Conservation (phyloP, 2,329 filamentous ascomycete genomes). For the Lachnellula cervina region DNA sequence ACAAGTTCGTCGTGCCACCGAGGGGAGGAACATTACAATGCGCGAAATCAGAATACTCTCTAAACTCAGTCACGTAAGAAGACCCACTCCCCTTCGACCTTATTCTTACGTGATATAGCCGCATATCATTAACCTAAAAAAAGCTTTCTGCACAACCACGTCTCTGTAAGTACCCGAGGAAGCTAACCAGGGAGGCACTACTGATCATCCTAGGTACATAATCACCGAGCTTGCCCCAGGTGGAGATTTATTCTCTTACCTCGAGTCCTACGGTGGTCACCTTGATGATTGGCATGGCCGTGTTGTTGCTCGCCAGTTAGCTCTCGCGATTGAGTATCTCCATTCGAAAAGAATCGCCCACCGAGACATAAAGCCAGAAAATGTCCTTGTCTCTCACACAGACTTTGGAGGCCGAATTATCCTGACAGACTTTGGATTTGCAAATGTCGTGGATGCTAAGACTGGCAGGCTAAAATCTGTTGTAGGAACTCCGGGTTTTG, state of each 20-base stretch:
- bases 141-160: constrained; percentile 45
- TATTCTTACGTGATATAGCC: constrained; percentile 37
- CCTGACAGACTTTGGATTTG: constrained; percentile 32
- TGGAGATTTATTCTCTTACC: constrained; percentile 31
- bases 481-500: constrained; percentile 29
- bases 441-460: constrained; percentile 15
- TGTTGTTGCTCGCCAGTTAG: constrained; percentile 29
- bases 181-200: background rate
- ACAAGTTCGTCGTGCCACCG: constrained; percentile 23
- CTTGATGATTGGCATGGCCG: constrained; percentile 25
- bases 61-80: constrained; percentile 48
- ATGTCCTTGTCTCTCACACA: constrained; percentile 29
- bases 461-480: constrained; percentile 24
- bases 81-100: background rate
- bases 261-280: constrained; percentile 19
- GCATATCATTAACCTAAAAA: constrained; percentile 48
- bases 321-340: constrained; percentile 27
- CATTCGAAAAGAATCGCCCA: constrained; percentile 28
- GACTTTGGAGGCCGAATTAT: constrained; percentile 28
- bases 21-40: constrained; percentile 35
- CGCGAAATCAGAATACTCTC: constrained; percentile 50
- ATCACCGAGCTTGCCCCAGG: constrained; percentile 55
- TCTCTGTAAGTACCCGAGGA: constrained; percentile 37
- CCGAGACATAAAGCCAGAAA: constrained; percentile 32
- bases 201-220: constrained; percentile 39